phyloP scores from a whole-genome alignment of 2,329 filamentous ascomycete species.

The Hawksworthiomyces lignivorus region DNA sequence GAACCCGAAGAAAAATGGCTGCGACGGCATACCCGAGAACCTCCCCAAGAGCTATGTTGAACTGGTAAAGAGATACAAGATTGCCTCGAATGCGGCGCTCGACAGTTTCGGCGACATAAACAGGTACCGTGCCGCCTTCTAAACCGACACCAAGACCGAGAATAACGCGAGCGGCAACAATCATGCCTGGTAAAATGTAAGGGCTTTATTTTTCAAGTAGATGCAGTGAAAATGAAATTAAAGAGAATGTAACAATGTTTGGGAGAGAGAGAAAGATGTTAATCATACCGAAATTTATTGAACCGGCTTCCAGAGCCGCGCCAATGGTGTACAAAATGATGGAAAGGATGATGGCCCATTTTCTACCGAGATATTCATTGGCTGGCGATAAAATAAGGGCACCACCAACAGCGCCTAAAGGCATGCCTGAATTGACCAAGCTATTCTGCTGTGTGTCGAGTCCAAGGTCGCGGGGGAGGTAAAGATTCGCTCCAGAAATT shows the following conservation, averaged over 20 bases:
- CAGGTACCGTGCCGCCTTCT: constrained; percentile 65
- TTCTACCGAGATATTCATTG: constrained; percentile 61
- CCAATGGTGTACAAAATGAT: constrained; percentile 64
- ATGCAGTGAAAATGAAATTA: too few species aligned
- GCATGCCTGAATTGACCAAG: constrained; percentile 63
- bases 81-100: constrained; percentile 61
- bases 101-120: constrained; percentile 68
- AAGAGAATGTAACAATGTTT: too few species aligned
- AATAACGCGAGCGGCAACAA: constrained; percentile 59
- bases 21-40: constrained; percentile 66
- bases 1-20: constrained; percentile 63
- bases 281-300: constrained; percentile 60
- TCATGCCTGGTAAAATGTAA: too few species aligned
- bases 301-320: constrained; percentile 58
- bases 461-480: constrained; percentile 50
- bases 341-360: constrained; percentile 62
- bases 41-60: constrained; percentile 69
- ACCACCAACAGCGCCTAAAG: constrained; percentile 62
- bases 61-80: constrained; percentile 65
- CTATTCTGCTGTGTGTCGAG: constrained; percentile 51
- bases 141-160: constrained; percentile 64
- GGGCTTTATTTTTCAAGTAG: too few species aligned
- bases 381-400: constrained; percentile 57
- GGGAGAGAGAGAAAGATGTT: too few species aligned
- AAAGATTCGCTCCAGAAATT: constrained; percentile 64